These are phyloP conservation scores for Penicillium flavigenum DNA, from an alignment of 495 filamentous ascomycete species.

Conservation along the genomic window DNA sequence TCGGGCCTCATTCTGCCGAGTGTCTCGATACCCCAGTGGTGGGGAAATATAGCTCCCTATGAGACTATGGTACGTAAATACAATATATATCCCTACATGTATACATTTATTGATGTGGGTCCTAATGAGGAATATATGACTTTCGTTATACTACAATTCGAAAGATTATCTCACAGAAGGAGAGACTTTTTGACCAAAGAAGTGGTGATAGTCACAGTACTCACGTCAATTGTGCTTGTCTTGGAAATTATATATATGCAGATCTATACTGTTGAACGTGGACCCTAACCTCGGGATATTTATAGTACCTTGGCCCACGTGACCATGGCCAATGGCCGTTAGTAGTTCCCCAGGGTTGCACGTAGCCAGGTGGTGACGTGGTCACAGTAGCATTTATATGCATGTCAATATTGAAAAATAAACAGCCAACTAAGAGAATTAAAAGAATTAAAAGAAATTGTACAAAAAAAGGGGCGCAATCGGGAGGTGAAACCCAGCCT, in stretches of 20 bases:
- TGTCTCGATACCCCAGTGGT: constrained; percentile 53
- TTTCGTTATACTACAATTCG: constrained; percentile 52
- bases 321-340: background rate
- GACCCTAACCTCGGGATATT: background rate
- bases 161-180: constrained; percentile 42
- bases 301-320: constrained; percentile 14
- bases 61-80: constrained; percentile 22
- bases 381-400: constrained; percentile 8
- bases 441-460: background rate
- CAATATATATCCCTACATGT: background rate
- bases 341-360: constrained; percentile 6
- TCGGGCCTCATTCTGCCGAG: constrained; percentile 54
- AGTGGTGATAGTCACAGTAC: constrained; percentile 24
- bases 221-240: no score
- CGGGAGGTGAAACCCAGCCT: constrained; percentile 10
- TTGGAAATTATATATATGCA: background rate
- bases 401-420: constrained; percentile 2
- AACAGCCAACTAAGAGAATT: background rate
- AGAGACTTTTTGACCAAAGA: constrained; percentile 52
- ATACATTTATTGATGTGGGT: background rate
- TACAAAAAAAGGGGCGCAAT: constrained; percentile 7
- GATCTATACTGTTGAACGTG: background rate
- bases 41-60: constrained; percentile 51
- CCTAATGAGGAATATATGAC: constrained; percentile 32
- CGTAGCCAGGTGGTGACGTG: constrained; percentile 8